Evolutionary conservation across 305 asterid species (phyloP).

Genomic region (Salvia sclarea): DNA sequence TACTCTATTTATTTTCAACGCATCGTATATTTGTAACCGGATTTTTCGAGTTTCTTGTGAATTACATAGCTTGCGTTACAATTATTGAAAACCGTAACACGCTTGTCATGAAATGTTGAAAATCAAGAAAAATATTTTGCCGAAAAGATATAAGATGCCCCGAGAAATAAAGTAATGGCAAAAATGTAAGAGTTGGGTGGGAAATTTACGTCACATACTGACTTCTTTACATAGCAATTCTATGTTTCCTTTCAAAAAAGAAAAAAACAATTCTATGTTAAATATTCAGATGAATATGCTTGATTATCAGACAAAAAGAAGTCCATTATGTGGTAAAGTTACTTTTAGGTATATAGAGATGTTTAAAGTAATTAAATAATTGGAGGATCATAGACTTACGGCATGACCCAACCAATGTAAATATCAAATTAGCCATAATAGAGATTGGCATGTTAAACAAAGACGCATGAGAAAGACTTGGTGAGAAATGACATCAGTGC

Average conservation of each 20-base stretch:
- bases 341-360: conserved; percentile 15
- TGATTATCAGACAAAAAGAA: neutral
- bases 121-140: neutral
- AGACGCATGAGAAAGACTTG: conserved; percentile 29
- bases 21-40: neutral
- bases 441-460: conserved; percentile 32
- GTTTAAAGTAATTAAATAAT: conserved; percentile 21
- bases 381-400: neutral
- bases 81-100: neutral
- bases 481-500: conserved; percentile 28
- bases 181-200: neutral
- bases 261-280: neutral
- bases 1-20: too few species aligned
- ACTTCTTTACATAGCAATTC: conserved; percentile 4
- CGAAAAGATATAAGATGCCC: neutral
- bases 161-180: neutral
- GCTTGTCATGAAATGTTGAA: neutral
- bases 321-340: neutral
- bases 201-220: neutral
- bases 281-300: conserved; percentile 22
- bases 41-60: neutral
- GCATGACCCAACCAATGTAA: conserved; percentile 17
- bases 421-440: conserved; percentile 11
- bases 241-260: too few species aligned
- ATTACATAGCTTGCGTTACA: neutral